These are phyloP conservation scores for Yarrowia sp. DNA, from an alignment of 805 yeast species.

Conservation along the genomic window DNA sequence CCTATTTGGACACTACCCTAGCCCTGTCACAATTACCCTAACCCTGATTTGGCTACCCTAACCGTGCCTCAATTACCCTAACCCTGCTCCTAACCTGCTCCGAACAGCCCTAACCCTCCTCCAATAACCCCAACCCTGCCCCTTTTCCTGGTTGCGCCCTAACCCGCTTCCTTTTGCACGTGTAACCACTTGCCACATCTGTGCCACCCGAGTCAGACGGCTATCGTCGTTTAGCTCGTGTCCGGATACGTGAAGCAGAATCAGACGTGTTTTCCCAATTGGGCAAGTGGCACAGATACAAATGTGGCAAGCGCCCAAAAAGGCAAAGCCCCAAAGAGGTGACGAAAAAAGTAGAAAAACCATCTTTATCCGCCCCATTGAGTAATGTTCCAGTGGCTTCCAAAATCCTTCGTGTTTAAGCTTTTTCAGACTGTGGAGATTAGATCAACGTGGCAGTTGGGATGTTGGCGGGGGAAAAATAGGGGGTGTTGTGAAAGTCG, in stretches of 20 bases:
- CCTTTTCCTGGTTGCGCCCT: background rate
- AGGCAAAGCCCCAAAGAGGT: too few species aligned
- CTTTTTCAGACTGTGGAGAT: conserved; percentile 14
- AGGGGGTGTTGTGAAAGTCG: background rate
- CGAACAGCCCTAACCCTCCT: too few species aligned
- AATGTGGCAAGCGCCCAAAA: too few species aligned
- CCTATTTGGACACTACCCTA: too few species aligned
- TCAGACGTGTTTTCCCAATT: too few species aligned
- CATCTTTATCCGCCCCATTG: too few species aligned
- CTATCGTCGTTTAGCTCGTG: conserved; percentile 13
- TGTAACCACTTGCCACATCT: background rate
- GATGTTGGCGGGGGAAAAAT: background rate
- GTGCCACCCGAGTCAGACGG: background rate
- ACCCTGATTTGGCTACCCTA: too few species aligned
- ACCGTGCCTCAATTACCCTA: too few species aligned
- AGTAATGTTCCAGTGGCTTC: background rate
- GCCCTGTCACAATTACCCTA: too few species aligned
- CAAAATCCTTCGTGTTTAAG: background rate
- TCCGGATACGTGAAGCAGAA: background rate
- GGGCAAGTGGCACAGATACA: too few species aligned
- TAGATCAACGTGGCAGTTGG: conserved; percentile 3
- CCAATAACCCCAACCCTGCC: background rate
- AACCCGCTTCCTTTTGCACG: background rate
- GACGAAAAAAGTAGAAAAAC: too few species aligned
- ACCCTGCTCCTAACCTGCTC: too few species aligned